Evolutionary conservation across 2,329 filamentous ascomycete species (phyloP), one percentile per base, ranked within the genome.

Genomic region (Penicillium concentricum): DNA sequence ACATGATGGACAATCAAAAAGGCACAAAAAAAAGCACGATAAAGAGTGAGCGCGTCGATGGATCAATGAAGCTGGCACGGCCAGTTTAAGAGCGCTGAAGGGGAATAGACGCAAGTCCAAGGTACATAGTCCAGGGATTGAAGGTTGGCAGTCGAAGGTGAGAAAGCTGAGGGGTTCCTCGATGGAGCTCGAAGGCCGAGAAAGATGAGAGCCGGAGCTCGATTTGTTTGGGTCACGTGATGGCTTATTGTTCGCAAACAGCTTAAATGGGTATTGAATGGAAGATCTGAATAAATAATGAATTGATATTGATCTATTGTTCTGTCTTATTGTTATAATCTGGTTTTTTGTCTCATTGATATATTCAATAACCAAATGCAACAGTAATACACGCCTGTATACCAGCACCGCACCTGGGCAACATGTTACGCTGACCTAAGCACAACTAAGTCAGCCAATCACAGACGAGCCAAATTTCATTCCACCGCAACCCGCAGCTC

Each of bases 381-480:
- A 44, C 10, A n/a, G 22, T 49, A 9, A 42, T 39, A 32, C 20
- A 30, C 2, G 2, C 37, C 8, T 41, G 8, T 32, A 38, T n/a
- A 13, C n/a, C 44, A 45, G 30, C 44, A 22, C 56, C 54, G 22
- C 43, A 22, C 16, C 32, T 59, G 56, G 10, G 15, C 47, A 30
- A 12, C 20, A 34, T 22, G 28, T 15, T 18, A 30, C n/a, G 62
- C 44, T 66, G 57, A 68, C 60, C 48, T 69, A 66, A 69, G 35
- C 61, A 35, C 0, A 13, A 26, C 12, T 0, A 9, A 16, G 18
- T n/a, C 54, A 58, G 48, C 73, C 73, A 75, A 76, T 75, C 70
- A 75, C 51, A 60, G 39, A 28, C 42, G 18, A 38, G 66, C 63
- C 59, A 66, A 69, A 72, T 67, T 64, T 69, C 68, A 69, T 65